These are phyloP conservation scores for Coniella vitis DNA, from an alignment of 2,329 filamentous ascomycete species.

Conservation along the genomic window DNA sequence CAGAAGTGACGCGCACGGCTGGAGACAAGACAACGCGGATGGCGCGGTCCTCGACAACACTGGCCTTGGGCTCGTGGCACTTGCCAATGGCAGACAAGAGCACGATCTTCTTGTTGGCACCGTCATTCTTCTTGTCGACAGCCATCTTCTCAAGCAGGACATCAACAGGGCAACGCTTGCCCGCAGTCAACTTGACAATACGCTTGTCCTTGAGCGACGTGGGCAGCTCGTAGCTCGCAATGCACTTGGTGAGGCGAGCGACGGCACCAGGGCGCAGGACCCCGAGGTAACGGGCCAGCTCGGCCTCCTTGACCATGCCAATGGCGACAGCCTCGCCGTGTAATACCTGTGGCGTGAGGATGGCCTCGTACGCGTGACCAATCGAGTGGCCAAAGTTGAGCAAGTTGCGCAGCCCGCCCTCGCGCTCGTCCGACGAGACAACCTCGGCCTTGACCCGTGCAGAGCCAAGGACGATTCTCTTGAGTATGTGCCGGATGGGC, in stretches of 20 bases:
- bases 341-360: constrained; percentile 88
- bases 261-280: constrained; percentile 81
- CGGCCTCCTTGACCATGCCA: constrained; percentile 97
- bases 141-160: constrained; percentile 87
- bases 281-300: constrained; percentile 83
- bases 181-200: constrained; percentile 74
- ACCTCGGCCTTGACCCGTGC: constrained; percentile 92
- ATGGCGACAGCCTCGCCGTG: constrained; percentile 96
- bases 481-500: constrained; percentile 63
- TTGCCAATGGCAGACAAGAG: constrained; percentile 84
- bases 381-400: constrained; percentile 98
- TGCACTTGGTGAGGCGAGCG: constrained; percentile 83
- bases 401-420: constrained; percentile 87
- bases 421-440: constrained; percentile 88
- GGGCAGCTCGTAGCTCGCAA: constrained; percentile 87
- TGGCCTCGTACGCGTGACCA: constrained; percentile 91
- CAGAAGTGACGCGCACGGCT: constrained; percentile 66
- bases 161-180: constrained; percentile 82
- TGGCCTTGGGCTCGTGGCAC: constrained; percentile 81
- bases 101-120: constrained; percentile 91
- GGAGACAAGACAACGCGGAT: constrained; percentile 80
- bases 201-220: constrained; percentile 78
- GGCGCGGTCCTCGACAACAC: constrained; percentile 76
- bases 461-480: constrained; percentile 78
- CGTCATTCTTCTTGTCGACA: constrained; percentile 98